These are phyloP conservation scores for Cylindrotheca closterium DNA, from an alignment of 108 stramenopile species.

Conservation along the genomic window DNA sequence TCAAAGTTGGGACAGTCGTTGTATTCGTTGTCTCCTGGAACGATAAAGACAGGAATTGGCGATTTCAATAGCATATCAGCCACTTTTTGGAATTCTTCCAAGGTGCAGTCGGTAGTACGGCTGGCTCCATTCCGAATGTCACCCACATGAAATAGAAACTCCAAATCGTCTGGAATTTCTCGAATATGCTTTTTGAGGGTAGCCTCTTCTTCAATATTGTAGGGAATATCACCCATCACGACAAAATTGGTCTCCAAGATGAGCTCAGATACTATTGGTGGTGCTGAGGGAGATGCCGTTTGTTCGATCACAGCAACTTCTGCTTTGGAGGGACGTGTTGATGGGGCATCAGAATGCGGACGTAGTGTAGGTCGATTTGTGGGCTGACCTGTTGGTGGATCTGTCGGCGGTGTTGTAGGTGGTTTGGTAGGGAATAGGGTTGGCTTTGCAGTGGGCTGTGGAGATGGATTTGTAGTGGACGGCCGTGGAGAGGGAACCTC, in stretches of 20 bases:
- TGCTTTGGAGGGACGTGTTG: too few species aligned
- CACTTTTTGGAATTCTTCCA: constrained; percentile 16
- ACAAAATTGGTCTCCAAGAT: constrained; percentile 6
- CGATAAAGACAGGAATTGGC: constrained; percentile 36
- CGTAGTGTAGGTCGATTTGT: too few species aligned
- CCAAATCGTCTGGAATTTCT: constrained; percentile 30
- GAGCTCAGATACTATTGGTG: background rate
- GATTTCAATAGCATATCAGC: constrained; percentile 31
- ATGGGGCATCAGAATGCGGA: too few species aligned
- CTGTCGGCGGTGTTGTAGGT: too few species aligned
- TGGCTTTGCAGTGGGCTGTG: too few species aligned
- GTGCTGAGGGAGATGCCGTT: background rate
- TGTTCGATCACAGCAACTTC: too few species aligned
- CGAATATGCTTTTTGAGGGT: constrained; percentile 19
- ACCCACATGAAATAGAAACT: constrained; percentile 55
- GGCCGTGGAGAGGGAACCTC: too few species aligned
- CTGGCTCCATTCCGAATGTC: constrained; percentile 35
- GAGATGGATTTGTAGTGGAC: too few species aligned
- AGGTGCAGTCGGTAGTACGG: constrained; percentile 6
- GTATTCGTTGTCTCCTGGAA: constrained; percentile 51
- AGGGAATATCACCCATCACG: constrained; percentile 45
- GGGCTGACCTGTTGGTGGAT: too few species aligned
- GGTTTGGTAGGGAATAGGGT: too few species aligned
- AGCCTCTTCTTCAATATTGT: constrained; percentile 14
- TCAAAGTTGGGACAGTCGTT: constrained; percentile 44